Percentiles rank a stretch among this genome's conserved stretches.
phyloP scores from a whole-genome alignment of 208 protist genomes.

The Leishmania guyanensis region DNA sequence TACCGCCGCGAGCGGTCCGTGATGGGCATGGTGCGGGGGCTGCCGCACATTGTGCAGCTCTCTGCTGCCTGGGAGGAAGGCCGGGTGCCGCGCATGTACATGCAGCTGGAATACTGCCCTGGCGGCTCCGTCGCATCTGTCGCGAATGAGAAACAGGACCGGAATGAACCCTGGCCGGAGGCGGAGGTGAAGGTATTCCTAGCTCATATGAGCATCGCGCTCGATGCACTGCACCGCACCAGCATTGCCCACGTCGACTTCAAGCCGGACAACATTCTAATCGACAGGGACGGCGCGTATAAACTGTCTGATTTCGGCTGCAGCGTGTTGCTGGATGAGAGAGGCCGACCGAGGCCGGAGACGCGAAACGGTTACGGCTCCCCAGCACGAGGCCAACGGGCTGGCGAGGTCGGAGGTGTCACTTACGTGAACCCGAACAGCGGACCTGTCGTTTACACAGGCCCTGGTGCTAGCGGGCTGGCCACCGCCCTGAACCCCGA shows the following conservation, averaged over 20 bases:
- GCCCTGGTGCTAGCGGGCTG: neutral
- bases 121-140: slow-evolving; percentile 72
- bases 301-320: slow-evolving; percentile 94
- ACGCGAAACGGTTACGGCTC: slow-evolving; percentile 25
- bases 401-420: neutral
- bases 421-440: slow-evolving; percentile 1
- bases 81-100: slow-evolving; percentile 64
- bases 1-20: slow-evolving; percentile 70
- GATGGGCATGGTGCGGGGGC: slow-evolving; percentile 54
- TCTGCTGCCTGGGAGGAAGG: slow-evolving; percentile 80
- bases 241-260: slow-evolving; percentile 94
- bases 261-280: slow-evolving; percentile 93
- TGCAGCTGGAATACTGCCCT: slow-evolving; percentile 87
- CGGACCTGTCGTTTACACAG: neutral
- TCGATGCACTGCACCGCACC: slow-evolving; percentile 80
- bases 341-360: slow-evolving; percentile 48
- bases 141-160: slow-evolving; percentile 47
- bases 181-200: slow-evolving; percentile 80
- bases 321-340: slow-evolving; percentile 68
- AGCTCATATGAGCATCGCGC: slow-evolving; percentile 83
- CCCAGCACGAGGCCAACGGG: neutral
- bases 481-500: slow-evolving; percentile 4
- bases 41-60: slow-evolving; percentile 84
- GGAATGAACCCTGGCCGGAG: slow-evolving; percentile 63
- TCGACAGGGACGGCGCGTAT: slow-evolving; percentile 76